phyloP scores from a whole-genome alignment of 2,329 filamentous ascomycete genomes.

The Alternaria arborescens region DNA sequence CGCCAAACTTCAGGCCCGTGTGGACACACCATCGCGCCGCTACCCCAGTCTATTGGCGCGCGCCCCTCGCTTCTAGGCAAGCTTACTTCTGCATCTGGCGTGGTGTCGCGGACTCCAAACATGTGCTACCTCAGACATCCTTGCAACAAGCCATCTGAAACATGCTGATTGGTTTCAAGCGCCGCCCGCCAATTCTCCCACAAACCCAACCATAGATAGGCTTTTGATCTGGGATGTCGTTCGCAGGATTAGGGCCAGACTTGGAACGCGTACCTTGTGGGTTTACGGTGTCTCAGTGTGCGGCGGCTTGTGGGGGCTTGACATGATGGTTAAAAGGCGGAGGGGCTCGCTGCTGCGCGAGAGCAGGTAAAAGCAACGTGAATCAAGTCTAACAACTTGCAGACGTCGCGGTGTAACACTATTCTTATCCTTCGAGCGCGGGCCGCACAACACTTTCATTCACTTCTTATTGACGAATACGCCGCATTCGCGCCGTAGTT shows the following conservation, averaged over 20 bases:
- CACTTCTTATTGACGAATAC: neutral
- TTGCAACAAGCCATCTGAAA: constrained; percentile 9
- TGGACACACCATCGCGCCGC: constrained; percentile 1
- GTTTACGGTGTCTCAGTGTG: constrained; percentile 5
- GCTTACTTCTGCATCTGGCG: constrained; percentile 3
- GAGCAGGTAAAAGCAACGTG: neutral
- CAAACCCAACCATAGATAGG: constrained; percentile 7
- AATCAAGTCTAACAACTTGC: constrained; percentile 1
- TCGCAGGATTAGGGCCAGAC: neutral
- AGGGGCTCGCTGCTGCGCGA: constrained; percentile 5
- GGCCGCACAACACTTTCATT: neutral
- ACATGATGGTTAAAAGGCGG: neutral
- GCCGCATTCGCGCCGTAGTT: neutral
- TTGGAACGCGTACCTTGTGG: constrained; percentile 3
- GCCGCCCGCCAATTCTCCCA: neutral
- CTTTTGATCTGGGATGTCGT: neutral
- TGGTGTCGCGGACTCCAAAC: constrained; percentile 12
- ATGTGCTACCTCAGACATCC: constrained; percentile 7
- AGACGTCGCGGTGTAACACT: constrained; percentile 2
- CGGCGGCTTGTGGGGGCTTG: neutral
- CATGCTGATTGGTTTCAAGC: constrained; percentile 14
- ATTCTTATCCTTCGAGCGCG: constrained; percentile 2
- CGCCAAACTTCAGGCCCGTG: neutral
- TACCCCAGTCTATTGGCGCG: neutral
- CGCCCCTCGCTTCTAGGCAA: constrained; percentile 2